phyloP scores from a whole-genome alignment of 2,329 filamentous ascomycete genomes.

The Paracoccidioides brasiliensis region DNA sequence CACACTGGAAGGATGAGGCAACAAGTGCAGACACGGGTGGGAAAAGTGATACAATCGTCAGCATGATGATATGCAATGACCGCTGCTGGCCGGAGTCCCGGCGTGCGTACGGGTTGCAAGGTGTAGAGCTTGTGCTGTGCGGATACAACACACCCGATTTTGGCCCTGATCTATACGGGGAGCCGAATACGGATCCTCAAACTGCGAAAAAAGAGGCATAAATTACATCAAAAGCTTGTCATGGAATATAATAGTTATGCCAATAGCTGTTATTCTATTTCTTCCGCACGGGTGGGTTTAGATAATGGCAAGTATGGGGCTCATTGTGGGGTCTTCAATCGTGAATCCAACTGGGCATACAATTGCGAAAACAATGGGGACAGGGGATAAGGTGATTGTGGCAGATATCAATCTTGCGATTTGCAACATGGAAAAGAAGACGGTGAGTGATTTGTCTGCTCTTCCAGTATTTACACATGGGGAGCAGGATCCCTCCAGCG shows the following conservation, averaged over 20 bases:
- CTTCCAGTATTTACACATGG: background rate
- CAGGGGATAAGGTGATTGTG: conserved; percentile 1
- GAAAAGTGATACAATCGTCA: background rate
- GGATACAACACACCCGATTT: background rate
- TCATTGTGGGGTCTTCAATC: background rate
- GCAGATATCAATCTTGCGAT: conserved; percentile 1
- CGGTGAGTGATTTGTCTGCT: background rate
- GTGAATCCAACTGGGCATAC: background rate
- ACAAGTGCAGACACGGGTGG: background rate
- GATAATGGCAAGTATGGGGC: background rate
- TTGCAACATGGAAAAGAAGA: background rate
- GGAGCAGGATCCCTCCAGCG: background rate
- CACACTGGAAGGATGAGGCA: background rate
- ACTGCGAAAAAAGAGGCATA: background rate
- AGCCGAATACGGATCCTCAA: background rate
- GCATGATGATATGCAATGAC: conserved; percentile 3
- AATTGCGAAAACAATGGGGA: conserved; percentile 1
- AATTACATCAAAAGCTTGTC: conserved; percentile 2
- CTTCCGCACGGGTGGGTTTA: background rate
- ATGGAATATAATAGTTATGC: background rate
- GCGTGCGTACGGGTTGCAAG: background rate
- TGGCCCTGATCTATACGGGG: background rate
- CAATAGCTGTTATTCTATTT: background rate
- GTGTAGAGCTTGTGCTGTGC: background rate
- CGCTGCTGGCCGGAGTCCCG: background rate